These are phyloP conservation scores for Crucibulum laeve DNA, from an alignment of 768 basidiomycete genomes.

Conservation along the genomic window DNA sequence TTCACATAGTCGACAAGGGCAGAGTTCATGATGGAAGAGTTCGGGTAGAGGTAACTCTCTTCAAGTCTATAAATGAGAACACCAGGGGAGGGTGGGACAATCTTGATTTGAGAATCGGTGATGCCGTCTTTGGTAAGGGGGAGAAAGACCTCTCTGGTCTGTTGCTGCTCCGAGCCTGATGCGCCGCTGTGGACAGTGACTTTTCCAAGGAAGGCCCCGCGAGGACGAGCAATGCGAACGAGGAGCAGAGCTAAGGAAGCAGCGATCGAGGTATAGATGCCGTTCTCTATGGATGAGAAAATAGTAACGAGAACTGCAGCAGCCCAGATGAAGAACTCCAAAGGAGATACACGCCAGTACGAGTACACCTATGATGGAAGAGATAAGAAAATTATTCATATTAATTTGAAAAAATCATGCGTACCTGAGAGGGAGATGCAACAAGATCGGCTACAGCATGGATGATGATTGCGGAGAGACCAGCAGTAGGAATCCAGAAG, in stretches of 20 bases:
- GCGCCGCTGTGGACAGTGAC: conserved; percentile 52
- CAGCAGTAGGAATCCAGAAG: conserved; percentile 82
- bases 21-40: conserved; percentile 64
- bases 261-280: conserved; percentile 84
- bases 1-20: conserved; percentile 81
- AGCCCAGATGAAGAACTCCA: conserved; percentile 87
- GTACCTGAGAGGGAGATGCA: conserved; percentile 66
- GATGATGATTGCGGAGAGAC: conserved; percentile 91
- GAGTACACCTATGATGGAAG: conserved; percentile 54
- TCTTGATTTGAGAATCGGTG: conserved; percentile 64
- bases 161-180: conserved; percentile 23
- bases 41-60: conserved; percentile 87
- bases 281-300: conserved; percentile 92
- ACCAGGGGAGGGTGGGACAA: conserved; percentile 79
- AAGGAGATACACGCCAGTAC: conserved; percentile 91
- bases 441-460: conserved; percentile 89
- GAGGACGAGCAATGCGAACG: conserved; percentile 81
- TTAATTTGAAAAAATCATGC: conserved; percentile 1
- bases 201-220: conserved; percentile 88
- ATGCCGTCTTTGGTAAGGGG: conserved; percentile 63
- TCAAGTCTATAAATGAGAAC: conserved; percentile 90
- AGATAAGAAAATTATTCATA: neutral
- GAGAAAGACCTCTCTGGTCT: conserved; percentile 75
- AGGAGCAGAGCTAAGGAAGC: conserved; percentile 78
- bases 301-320: conserved; percentile 87